Conservation (phyloP, 2,329 filamentous ascomycete species). For the Decorospora gaudefroyi region DNA sequence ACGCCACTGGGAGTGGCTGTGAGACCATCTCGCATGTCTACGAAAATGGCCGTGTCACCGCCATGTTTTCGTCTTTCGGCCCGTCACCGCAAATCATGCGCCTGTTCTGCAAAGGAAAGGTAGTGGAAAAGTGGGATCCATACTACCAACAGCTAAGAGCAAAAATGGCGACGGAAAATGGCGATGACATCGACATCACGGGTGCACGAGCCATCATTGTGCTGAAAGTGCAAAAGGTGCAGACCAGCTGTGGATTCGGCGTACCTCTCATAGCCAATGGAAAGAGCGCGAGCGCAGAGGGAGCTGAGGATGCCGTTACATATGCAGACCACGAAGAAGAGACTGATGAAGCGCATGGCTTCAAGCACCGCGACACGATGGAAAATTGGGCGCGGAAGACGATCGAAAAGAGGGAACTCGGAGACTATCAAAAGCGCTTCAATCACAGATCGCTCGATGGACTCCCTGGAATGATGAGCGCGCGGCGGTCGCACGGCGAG, state of each 20-base stretch:
- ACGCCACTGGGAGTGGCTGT: slow-evolving; percentile 73
- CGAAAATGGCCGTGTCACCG: slow-evolving; percentile 74
- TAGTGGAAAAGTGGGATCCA: slow-evolving; percentile 64
- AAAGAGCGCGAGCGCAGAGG: slow-evolving; percentile 7
- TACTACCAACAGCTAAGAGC: slow-evolving; percentile 43
- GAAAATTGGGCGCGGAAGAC: slow-evolving; percentile 57
- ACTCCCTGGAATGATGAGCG: slow-evolving; percentile 44
- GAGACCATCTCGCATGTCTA: slow-evolving; percentile 78
- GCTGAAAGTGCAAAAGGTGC: slow-evolving; percentile 64
- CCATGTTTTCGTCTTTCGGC: slow-evolving; percentile 74
- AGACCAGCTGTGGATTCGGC: slow-evolving; percentile 69
- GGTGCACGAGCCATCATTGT: slow-evolving; percentile 61
- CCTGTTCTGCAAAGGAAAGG: slow-evolving; percentile 63
- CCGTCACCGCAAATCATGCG: slow-evolving; percentile 64
- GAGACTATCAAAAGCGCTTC: slow-evolving; percentile 60
- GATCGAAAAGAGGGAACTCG: slow-evolving; percentile 56
- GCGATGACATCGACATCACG: slow-evolving; percentile 30
- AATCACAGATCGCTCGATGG: slow-evolving; percentile 52
- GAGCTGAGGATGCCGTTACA: slow-evolving; percentile 22
- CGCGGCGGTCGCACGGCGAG: slow-evolving; percentile 55
- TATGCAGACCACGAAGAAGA: slow-evolving; percentile 27
- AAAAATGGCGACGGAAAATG: slow-evolving; percentile 50
- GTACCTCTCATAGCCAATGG: slow-evolving; percentile 58
- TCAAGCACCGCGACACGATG: slow-evolving; percentile 58
- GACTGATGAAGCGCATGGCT: slow-evolving; percentile 16